Percentiles rank a stretch among this genome's conserved stretches.
Conservation (phyloP, 441 rosid genomes). For the Erodium trifolium region DNA sequence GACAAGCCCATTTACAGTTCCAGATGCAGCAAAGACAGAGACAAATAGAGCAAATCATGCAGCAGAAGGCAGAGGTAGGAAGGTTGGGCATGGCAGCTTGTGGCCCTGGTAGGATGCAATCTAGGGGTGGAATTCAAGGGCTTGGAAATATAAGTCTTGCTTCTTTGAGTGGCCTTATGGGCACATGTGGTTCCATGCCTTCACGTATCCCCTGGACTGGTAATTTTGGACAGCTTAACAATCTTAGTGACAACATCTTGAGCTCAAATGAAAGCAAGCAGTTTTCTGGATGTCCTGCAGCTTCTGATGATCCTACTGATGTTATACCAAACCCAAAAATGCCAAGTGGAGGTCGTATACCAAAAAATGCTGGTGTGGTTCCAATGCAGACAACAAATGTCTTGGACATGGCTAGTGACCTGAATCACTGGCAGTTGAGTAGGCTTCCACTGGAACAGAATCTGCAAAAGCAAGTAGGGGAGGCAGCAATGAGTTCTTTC, state of each 20-base stretch:
- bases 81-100: neutral
- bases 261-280: constrained; percentile 2
- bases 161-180: constrained; percentile 2
- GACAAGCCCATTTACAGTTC: constrained; percentile 12
- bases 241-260: constrained; percentile 6
- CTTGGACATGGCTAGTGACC: constrained; percentile 16
- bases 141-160: constrained; percentile 5
- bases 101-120: neutral
- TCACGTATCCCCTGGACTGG: neutral
- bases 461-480: neutral
- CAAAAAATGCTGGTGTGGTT: constrained; percentile 2
- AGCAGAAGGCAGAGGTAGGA: constrained; percentile 10
- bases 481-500: neutral
- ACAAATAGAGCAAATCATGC: constrained; percentile 10
- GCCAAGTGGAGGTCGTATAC: constrained; percentile 4
- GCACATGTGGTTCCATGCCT: constrained; percentile 5
- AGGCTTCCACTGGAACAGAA: constrained; percentile 5
- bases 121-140: constrained; percentile 12
- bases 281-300: neutral
- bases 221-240: constrained; percentile 10
- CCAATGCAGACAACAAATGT: constrained; percentile 14
- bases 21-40: constrained; percentile 16
- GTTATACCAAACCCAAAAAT: constrained; percentile 5
- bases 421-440: constrained; percentile 13
- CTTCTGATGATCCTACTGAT: constrained; percentile 8